Base-by-base conservation (phyloP, 306 rosid genomes). In the Malus orientalis region DNA sequence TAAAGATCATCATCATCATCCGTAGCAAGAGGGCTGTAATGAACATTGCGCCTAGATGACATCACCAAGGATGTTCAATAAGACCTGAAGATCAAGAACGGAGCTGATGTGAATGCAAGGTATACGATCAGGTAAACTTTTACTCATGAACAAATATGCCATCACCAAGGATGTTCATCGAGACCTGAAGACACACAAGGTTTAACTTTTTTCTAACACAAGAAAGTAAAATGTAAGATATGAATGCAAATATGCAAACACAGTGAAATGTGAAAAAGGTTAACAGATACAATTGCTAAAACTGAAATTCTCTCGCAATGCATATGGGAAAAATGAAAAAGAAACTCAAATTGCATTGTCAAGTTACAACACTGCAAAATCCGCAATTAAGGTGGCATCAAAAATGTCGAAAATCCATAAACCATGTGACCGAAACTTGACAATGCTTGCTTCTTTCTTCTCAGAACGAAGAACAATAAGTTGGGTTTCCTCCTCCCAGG, bases 11-110 rank as follows among this genome's bases (percentile, higher is more conserved):
- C 33, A 71, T 87, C 84, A 42, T 96, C 99, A 62, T 89, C 90
- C 3, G 82, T 38, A 53, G 84, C 59, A 80, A 93, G 93, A 76
- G 87, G 84, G 71, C 80, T 57, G 74, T 93, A 93, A 27, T 54
- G 90, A 81, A 84, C 86, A 15, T 84, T 76, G 75, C 98, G 96
- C 85, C 86, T 89, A 65, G 97, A 81, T 67, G 93, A 84, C 97
- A 93, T 93, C 53, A 61, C 82, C 30, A 61, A 59, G 20, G 30
- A 27, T 4, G 74, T 29, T 38, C 67, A 75, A 67, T 23, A 69
- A 59, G 54, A 77, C 61, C 73, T 30, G 62, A 71, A 44, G 45
- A 65, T 69, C 81, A 74, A 76, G n/a, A 62, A 25, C 33, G 22
- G 78, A 69, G 33, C 58, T 11, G 59, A 38, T 12, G 7, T 38